phyloP scores from a whole-genome alignment of 1,284 basidiomycete genomes.

The Hemileia vastatrix region DNA sequence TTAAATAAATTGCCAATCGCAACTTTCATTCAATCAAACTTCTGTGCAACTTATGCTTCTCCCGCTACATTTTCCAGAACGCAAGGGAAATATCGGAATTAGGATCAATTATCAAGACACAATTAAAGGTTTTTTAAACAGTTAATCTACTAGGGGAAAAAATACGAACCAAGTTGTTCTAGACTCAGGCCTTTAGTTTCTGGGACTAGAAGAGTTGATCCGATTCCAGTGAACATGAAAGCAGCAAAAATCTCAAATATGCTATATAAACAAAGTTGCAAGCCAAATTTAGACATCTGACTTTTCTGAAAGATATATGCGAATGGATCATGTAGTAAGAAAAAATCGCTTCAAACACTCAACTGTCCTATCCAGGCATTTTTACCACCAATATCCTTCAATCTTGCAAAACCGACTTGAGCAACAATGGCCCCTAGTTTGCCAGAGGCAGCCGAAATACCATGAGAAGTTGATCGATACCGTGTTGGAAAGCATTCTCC shows the following conservation, averaged over 20 bases:
- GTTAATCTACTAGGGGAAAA: neutral
- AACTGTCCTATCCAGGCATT: slow-evolving; percentile 15
- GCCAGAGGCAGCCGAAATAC: slow-evolving; percentile 64
- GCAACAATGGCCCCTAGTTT: slow-evolving; percentile 75
- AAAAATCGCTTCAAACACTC: neutral
- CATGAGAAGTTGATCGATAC: slow-evolving; percentile 70
- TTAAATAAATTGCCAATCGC: too few relatives aligned
- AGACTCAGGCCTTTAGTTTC: slow-evolving; percentile 18
- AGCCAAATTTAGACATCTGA: too few relatives aligned
- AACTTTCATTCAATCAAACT: too few relatives aligned
- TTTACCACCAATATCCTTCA: slow-evolving; percentile 21
- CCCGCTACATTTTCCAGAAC: too few relatives aligned
- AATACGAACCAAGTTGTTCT: slow-evolving; percentile 15
- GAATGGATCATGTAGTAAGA: neutral
- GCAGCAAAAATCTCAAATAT: slow-evolving; percentile 18
- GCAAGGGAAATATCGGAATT: too few relatives aligned
- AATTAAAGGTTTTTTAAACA: neutral
- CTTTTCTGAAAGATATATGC: too few relatives aligned
- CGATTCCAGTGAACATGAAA: slow-evolving; percentile 16
- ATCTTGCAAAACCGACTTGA: slow-evolving; percentile 50
- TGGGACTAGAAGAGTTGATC: slow-evolving; percentile 5
- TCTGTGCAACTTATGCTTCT: too few relatives aligned
- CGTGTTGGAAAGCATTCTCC: slow-evolving; percentile 21
- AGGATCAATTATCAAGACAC: too few relatives aligned
- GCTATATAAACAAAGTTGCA: neutral